phyloP scores from a whole-genome alignment of 257 asterid genomes.

The Orobanche coerulescens region DNA sequence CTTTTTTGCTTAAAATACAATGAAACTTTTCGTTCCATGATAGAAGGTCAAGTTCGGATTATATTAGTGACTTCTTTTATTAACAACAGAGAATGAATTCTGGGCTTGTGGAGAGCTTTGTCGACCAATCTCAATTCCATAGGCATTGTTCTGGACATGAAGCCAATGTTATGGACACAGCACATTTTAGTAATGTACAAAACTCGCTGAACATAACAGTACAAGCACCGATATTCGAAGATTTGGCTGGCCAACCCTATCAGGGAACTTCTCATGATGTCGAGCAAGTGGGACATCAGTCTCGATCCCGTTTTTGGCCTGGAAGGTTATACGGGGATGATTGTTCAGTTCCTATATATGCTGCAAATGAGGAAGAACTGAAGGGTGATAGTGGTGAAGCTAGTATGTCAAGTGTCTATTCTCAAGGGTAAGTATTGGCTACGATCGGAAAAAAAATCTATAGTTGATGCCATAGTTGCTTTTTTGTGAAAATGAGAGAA shows the following conservation, averaged over 20 bases:
- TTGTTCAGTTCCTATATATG: constrained; percentile 33
- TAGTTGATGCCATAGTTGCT: neutral
- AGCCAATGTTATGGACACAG: constrained; percentile 36
- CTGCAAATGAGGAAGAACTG: constrained; percentile 40
- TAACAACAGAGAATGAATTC: constrained; percentile 47
- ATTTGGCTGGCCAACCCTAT: constrained; percentile 33
- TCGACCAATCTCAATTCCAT: constrained; percentile 44
- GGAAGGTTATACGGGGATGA: constrained; percentile 40
- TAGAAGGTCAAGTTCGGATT: neutral
- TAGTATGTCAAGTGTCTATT: constrained; percentile 43
- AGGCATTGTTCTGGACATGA: constrained; percentile 45
- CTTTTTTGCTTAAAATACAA: neutral
- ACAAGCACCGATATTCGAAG: constrained; percentile 42
- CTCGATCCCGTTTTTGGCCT: constrained; percentile 36
- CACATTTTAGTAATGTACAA: constrained; percentile 37
- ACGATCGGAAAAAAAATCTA: neutral
- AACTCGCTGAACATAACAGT: constrained; percentile 40
- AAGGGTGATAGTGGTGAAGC: constrained; percentile 40
- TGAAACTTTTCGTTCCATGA: neutral
- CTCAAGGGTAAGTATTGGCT: constrained; percentile 61
- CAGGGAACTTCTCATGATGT: constrained; percentile 42
- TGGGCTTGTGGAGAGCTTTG: constrained; percentile 49
- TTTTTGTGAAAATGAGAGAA: neutral
- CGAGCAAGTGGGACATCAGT: constrained; percentile 39
- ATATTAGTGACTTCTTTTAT: constrained; percentile 20